Percentiles rank a stretch among this genome's conserved stretches.
phyloP scores from a whole-genome alignment of 73 alveolate genomes.

The Paramecium octaurelia region DNA sequence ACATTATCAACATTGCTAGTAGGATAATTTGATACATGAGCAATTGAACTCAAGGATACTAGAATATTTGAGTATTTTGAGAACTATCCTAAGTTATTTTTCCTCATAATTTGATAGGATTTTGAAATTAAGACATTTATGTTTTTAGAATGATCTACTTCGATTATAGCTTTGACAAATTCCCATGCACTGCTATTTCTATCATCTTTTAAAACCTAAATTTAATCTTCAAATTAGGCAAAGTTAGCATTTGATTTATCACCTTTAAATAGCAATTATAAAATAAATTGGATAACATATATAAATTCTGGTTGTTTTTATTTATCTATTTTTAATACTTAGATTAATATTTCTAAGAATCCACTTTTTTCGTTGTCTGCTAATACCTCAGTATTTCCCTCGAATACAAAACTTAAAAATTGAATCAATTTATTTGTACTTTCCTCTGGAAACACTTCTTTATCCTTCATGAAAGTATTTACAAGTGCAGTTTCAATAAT shows the following conservation, averaged over 20 bases:
- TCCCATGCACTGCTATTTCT: neutral
- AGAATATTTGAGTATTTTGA: neutral
- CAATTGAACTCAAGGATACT: neutral
- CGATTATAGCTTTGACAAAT: neutral
- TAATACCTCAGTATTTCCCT: neutral
- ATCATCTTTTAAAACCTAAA: neutral
- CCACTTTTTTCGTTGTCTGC: neutral
- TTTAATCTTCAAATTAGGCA: neutral
- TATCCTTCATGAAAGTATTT: neutral
- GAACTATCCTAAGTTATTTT: neutral
- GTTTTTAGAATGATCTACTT: neutral
- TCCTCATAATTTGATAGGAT: neutral
- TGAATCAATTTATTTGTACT: neutral
- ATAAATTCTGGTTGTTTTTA: neutral
- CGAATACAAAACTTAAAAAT: neutral
- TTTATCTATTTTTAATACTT: neutral
- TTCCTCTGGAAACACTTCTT: neutral
- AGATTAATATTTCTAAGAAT: neutral
- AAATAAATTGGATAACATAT: neutral
- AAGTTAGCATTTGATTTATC: neutral
- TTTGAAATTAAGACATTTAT: neutral
- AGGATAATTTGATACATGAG: neutral
- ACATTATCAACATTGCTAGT: neutral
- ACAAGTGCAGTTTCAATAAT: neutral
- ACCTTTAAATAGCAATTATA: neutral